Evolutionary conservation across 129 eudicot species (phyloP).

Genomic region (Lonicera japonica): DNA sequence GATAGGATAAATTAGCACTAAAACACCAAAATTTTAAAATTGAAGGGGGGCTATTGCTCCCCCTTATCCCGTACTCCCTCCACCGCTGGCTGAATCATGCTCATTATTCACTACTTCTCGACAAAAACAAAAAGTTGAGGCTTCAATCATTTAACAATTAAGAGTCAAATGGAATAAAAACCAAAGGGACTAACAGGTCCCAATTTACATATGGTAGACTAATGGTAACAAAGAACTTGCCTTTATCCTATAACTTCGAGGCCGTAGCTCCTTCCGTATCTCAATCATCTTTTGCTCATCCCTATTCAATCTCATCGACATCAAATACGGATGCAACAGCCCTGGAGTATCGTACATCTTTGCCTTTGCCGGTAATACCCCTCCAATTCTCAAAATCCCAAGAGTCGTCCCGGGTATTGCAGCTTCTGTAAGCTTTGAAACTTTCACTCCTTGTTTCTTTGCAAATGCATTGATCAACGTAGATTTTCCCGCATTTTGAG

Average conservation of each 20-base stretch:
- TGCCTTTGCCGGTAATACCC: conserved; percentile 86
- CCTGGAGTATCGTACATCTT: conserved; percentile 99
- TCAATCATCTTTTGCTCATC: conserved; percentile 97
- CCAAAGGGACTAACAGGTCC: not conserved
- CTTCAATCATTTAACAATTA: too few relatives aligned
- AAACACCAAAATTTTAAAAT: too few relatives aligned
- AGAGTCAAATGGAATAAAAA: not conserved
- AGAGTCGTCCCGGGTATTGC: conserved; percentile 96
- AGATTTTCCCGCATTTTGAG: conserved; percentile 96
- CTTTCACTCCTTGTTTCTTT: conserved; percentile 73
- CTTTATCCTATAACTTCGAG: conserved; percentile 79
- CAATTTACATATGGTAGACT: not conserved
- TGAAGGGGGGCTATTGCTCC: too few relatives aligned
- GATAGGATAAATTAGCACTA: too few relatives aligned
- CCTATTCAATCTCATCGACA: conserved; percentile 88
- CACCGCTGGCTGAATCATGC: too few relatives aligned
- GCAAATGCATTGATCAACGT: conserved; percentile 88
- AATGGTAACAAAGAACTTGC: conserved; percentile 32
- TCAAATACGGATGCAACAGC: conserved; percentile 75
- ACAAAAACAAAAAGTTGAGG: too few relatives aligned
- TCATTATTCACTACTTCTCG: too few relatives aligned
- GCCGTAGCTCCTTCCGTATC: conserved; percentile 75
- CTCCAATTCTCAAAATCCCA: conserved; percentile 85
- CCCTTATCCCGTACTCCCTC: too few relatives aligned
- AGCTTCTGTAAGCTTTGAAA: conserved; percentile 83